phyloP scores from a whole-genome alignment of 352 stramenopile species.

The Elongisporangium anandrum region DNA sequence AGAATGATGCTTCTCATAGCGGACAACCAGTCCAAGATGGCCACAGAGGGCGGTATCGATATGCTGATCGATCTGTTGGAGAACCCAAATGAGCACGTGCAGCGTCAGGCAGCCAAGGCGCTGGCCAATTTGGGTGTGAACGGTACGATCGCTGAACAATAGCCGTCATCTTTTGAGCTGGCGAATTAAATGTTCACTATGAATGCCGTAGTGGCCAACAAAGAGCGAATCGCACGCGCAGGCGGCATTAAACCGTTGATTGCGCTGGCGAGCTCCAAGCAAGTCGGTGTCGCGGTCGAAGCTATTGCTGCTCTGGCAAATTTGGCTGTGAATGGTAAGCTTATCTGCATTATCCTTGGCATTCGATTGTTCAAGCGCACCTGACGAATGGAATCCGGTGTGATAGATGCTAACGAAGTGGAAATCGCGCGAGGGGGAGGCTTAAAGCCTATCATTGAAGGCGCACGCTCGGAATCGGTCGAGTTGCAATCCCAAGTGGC shows the following conservation, averaged over 20 bases:
- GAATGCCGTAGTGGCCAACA: constrained; percentile 80
- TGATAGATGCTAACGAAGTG: constrained; percentile 87
- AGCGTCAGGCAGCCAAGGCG: constrained; percentile 92
- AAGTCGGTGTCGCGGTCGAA: constrained; percentile 86
- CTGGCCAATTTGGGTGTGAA: constrained; percentile 93
- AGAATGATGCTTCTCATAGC: constrained; percentile 26
- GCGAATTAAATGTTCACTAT: background rate
- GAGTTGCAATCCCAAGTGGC: constrained; percentile 87
- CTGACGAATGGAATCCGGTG: background rate
- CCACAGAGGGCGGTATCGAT: constrained; percentile 90
- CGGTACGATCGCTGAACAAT: constrained; percentile 21
- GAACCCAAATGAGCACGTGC: constrained; percentile 83
- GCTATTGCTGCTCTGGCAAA: constrained; percentile 94
- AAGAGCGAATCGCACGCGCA: constrained; percentile 88
- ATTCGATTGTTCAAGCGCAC: constrained; percentile 1
- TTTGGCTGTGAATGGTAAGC: constrained; percentile 89
- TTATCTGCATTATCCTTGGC: background rate
- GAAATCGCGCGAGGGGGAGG: constrained; percentile 88
- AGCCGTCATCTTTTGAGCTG: background rate
- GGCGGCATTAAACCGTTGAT: constrained; percentile 89
- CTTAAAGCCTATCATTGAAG: constrained; percentile 89
- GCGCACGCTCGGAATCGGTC: constrained; percentile 69
- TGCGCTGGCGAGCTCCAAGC: constrained; percentile 69
- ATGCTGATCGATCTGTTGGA: constrained; percentile 91
- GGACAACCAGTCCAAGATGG: constrained; percentile 93